Percentiles rank a stretch among this genome's conserved stretches.
phyloP scores from a whole-genome alignment of 129 eudicot species.

The Rutidosis leptorrhynchoides region DNA sequence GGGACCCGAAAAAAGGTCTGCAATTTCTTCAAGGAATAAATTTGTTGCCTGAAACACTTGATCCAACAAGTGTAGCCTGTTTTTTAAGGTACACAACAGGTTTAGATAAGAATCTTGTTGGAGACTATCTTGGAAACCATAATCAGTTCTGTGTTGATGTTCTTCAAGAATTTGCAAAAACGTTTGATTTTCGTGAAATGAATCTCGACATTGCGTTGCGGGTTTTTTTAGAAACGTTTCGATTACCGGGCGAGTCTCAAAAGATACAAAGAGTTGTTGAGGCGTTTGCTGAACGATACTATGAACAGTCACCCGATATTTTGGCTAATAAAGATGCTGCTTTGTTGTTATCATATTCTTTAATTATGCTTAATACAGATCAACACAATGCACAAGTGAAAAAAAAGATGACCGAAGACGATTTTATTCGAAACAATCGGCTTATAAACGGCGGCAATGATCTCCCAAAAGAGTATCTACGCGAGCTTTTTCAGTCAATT shows the following conservation, averaged over 20 bases:
- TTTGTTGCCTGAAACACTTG: conserved; percentile 55
- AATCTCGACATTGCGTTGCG: conserved; percentile 74
- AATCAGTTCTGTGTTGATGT: conserved; percentile 71
- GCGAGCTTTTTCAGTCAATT: conserved; percentile 63
- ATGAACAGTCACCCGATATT: conserved; percentile 58
- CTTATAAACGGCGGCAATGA: conserved; percentile 68
- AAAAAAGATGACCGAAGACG: conserved; percentile 85
- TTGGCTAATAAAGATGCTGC: conserved; percentile 76
- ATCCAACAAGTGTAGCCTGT: conserved; percentile 62
- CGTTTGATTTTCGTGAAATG: conserved; percentile 74
- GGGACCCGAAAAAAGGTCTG: conserved; percentile 78
- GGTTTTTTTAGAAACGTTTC: conserved; percentile 68
- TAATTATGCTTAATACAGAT: conserved; percentile 86
- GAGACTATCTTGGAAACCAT: conserved; percentile 76
- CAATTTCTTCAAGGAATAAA: conserved; percentile 66
- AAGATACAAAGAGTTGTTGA: conserved; percentile 87
- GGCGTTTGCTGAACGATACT: conserved; percentile 76
- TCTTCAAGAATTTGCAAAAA: conserved; percentile 74
- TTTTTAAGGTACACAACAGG: conserved; percentile 67
- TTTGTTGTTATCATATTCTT: conserved; percentile 58
- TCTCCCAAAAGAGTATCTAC: conserved; percentile 67
- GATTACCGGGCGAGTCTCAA: conserved; percentile 91
- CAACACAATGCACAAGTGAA: conserved; percentile 81
- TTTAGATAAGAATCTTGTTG: conserved; percentile 69
- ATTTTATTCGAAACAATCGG: conserved; percentile 75